Base-by-base conservation (phyloP, 2,329 filamentous ascomycete species). In the Uncinocarpus reesii region DNA sequence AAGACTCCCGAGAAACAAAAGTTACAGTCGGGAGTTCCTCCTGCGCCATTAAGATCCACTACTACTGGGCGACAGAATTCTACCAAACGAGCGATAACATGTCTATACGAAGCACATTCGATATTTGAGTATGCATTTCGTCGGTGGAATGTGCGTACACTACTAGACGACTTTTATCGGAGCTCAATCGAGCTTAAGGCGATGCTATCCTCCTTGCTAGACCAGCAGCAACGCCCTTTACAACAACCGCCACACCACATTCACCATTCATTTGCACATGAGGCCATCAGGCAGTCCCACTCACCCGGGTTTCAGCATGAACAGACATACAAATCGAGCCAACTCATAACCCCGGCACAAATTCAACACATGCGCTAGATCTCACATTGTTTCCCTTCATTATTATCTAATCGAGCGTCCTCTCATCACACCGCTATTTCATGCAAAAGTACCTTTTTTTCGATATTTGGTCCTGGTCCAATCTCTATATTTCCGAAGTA, bases 81-180 rank as follows among this genome's bases (percentile, higher is more conserved):
- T 34, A 57, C 58, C 26, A 54, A 58, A 15, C 64, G 65, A 18
- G 63, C 64, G 5, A 50, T 60, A 28, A 58, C 59, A 37, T 65
- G 60, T 43, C 53, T 69, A 5, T 50, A 54, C 3, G 62, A 65
- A 42, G 58, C 60, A 13, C 53, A 57, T 13, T 59, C 59, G 15
- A 53, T 69, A 16, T 58, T 69, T 2, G 54, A 60, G 16, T 63
- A 62, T 41, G 61, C 62, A 15, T 51, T 53, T 16, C 56, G 56
- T 26, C 64, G 65, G 45, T 69, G 66, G 66, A 59, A 61, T 36
- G 50, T 65, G 24, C 52, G 51, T 7, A 35, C 15, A 4, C 55
- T 63, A 8, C 47, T 64, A 16, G 57, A 65, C 13, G 54, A 62
- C 26, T 68, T 67, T 42, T 57, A 64, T 46, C 53, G 53, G 2